A percentile compares a stretch with the other conserved stretches of the same genome.
Conservation (phyloP, 352 stramenopile genomes). For the Phytophthora foliorum region DNA sequence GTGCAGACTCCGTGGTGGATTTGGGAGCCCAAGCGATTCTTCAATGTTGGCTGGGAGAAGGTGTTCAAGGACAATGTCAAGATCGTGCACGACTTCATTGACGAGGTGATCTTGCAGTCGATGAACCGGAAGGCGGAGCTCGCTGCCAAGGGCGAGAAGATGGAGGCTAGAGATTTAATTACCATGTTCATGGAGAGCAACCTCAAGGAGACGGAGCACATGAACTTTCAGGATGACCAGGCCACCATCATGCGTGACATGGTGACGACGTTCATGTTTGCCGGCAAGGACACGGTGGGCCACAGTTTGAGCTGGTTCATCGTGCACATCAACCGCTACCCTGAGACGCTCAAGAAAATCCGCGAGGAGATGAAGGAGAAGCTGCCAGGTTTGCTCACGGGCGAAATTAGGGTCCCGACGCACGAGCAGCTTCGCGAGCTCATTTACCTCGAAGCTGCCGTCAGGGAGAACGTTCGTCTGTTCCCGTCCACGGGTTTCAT, state of each 20-base stretch:
- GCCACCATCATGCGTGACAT: constrained; percentile 68
- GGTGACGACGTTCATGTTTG: constrained; percentile 79
- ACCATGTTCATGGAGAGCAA: constrained; percentile 52
- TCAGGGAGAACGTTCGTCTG: constrained; percentile 72
- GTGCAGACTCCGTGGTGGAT: constrained; percentile 43
- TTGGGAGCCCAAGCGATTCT: constrained; percentile 42
- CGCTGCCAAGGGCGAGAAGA: constrained; percentile 50
- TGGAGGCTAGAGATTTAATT: constrained; percentile 54
- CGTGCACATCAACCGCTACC: constrained; percentile 66
- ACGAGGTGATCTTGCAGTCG: constrained; percentile 55
- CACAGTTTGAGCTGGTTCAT: constrained; percentile 72
- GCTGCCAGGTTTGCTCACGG: constrained; percentile 36
- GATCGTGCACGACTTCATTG: constrained; percentile 53
- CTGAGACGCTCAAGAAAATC: constrained; percentile 57
- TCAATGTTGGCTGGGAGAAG: constrained; percentile 53
- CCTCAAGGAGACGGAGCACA: constrained; percentile 27
- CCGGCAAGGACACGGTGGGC: constrained; percentile 72
- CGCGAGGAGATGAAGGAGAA: constrained; percentile 58
- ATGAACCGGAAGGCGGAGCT: constrained; percentile 54
- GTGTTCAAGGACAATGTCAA: constrained; percentile 44
- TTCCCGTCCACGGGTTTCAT: constrained; percentile 66
- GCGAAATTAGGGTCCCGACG: constrained; percentile 38
- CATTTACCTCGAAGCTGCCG: constrained; percentile 63
- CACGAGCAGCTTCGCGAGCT: constrained; percentile 58
- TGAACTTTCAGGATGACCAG: constrained; percentile 35